Evolutionary conservation across 2,329 filamentous ascomycete genomes (phyloP).

Genomic region (Apiospora koreana): DNA sequence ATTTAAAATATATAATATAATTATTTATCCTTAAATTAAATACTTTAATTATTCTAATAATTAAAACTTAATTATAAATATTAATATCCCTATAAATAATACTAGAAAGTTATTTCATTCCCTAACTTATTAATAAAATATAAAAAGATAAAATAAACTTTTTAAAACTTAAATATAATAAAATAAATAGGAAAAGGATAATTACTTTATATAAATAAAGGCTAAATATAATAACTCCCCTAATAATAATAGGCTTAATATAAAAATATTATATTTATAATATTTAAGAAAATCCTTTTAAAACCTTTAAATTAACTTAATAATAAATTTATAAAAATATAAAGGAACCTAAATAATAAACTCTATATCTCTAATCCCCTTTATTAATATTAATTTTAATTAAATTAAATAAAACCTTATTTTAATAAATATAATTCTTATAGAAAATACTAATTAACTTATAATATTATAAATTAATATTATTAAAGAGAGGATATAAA

Average conservation of each 20-base stretch:
- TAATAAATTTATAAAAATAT: conserved; percentile 2
- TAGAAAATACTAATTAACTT: conserved; percentile 13
- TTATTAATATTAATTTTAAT: no score
- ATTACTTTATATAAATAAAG: no score
- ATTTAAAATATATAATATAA: background rate
- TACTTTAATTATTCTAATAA: background rate
- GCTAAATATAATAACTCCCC: background rate
- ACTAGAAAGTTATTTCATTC: background rate
- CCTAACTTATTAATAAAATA: background rate
- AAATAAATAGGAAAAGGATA: background rate
- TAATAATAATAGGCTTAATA: no score
- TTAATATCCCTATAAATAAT: background rate
- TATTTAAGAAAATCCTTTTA: background rate
- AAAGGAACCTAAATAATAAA: background rate
- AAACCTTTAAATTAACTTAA: background rate
- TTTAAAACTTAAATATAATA: no score
- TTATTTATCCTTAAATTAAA: background rate
- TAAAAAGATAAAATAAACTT: background rate
- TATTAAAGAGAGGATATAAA: no score
- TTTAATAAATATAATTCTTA: no score
- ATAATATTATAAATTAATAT: conserved; percentile 11
- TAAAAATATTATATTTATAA: no score
- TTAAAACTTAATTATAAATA: conserved; percentile 10
- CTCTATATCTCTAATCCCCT: background rate
- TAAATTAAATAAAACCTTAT: no score